Conservation (phyloP, 2,329 filamentous ascomycete genomes). For the Colletotrichum theobromicola region DNA sequence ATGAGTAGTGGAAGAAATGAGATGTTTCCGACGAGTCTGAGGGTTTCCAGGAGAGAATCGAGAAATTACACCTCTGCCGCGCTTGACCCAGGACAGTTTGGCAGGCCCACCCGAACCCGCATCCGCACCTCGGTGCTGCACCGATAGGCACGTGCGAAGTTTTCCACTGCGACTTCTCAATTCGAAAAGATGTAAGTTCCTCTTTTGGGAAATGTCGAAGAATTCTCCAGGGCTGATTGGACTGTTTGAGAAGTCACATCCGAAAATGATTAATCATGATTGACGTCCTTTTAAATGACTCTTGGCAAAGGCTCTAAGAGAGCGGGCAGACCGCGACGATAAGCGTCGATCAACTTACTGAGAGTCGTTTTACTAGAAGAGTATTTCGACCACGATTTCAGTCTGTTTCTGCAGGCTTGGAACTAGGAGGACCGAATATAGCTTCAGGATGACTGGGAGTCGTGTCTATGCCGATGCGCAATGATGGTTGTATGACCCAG, state of each 20-base stretch:
- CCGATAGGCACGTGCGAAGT: not conserved
- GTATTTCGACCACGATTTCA: not conserved
- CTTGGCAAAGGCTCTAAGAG: not conserved
- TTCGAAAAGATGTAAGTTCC: not conserved
- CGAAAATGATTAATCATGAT: not conserved
- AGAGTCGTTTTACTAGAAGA: not conserved
- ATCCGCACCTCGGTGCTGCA: too few species aligned
- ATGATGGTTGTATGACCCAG: not conserved
- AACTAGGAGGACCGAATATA: not conserved
- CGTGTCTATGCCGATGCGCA: not conserved
- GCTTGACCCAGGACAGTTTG: not conserved
- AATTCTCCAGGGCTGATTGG: not conserved
- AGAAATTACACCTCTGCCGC: not conserved
- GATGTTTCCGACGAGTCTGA: not conserved
- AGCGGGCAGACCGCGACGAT: not conserved
- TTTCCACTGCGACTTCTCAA: not conserved
- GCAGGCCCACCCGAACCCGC: not conserved
- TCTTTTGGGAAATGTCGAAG: not conserved
- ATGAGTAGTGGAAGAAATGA: not conserved
- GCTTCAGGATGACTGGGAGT: not conserved
- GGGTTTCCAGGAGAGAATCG: not conserved
- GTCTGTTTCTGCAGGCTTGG: not conserved
- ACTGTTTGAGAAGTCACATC: not conserved
- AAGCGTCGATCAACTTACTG: not conserved
- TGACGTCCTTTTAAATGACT: not conserved